Base-by-base conservation (phyloP, 306 rosid species). In the Ceratonia siliqua region DNA sequence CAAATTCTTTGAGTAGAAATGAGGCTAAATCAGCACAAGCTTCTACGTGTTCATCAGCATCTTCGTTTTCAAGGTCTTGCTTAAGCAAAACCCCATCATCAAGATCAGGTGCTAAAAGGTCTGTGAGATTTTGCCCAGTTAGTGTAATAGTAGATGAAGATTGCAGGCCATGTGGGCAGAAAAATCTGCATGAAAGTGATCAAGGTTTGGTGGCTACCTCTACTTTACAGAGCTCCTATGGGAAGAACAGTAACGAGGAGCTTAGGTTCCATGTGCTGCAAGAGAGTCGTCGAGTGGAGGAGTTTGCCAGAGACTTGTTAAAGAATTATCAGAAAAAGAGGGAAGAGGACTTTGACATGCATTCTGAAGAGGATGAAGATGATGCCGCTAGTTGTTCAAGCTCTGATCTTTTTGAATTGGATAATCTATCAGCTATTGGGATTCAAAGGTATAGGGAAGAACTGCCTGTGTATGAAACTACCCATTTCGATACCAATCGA, bases 401-500 rank as follows among this genome's bases (percentile, higher is more conserved):
- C 68, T 92, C 99, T 76, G 99, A 95, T 89, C 93, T 95, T 4
- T 95, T 95, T 76, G 99, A 95, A 82, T 86, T 95, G 90, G 99
- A 95, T 82, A 89, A 86, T 87, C 84, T 92, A 12, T 92, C 97
- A 2, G 89, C 83, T 1, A 91, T 86, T 68, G 98, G 98, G 78
- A 92, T 94, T 74, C 96, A 90, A 58, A 87, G 93, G 88, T 95
- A 87, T 53, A 79, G 93, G 36, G 88, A 95, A 64, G 99, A 95
- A 68, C 79, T 95, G 79, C 99, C 99, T 1, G 99, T 95, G 62
- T 95, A 92, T 72, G 99, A 95, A 80, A 95, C 99, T 13, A 95
- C 99, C 42, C 89, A 89, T 84, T 89, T 90, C 82, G 80, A 79
- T 20, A 79, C 95, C 62, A 91, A 87, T 87, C 79, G 93, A 83